Evolutionary conservation across 1,284 basidiomycete genomes (phyloP).

Genomic region (Pascua sp.): DNA sequence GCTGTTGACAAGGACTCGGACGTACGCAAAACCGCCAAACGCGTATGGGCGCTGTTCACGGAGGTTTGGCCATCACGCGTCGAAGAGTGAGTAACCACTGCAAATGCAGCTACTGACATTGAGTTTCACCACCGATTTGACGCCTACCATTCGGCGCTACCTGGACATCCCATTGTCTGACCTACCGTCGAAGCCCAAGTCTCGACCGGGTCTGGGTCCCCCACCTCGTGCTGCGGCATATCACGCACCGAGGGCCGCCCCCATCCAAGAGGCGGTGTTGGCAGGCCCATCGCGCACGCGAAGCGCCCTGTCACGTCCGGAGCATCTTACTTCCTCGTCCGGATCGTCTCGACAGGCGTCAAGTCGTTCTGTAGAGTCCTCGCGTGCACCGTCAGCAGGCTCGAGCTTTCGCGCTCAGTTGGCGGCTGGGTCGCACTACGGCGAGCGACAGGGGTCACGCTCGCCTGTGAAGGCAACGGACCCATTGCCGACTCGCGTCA

Average conservation of each 20-base stretch:
- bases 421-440: too few species aligned
- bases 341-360: too few species aligned
- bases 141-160: slow-evolving; percentile 51
- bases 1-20: slow-evolving; percentile 52
- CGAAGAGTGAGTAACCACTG: slow-evolving; percentile 40
- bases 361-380: too few species aligned
- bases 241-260: too few species aligned
- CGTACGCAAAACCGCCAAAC: slow-evolving; percentile 50
- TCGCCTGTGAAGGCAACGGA: too few species aligned
- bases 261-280: too few species aligned
- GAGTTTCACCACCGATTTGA: slow-evolving; percentile 51
- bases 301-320: too few species aligned
- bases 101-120: slow-evolving; percentile 8
- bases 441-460: too few species aligned
- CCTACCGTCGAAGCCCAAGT: slow-evolving; percentile 17
- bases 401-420: too few species aligned
- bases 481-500: not conserved
- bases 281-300: too few species aligned
- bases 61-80: slow-evolving; percentile 51
- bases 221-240: not conserved
- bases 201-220: slow-evolving; percentile 7
- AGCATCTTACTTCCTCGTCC: too few species aligned
- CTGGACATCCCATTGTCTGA: slow-evolving; percentile 40
- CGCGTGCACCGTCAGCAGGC: too few species aligned
- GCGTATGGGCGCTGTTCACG: slow-evolving; percentile 49